Percentiles rank a stretch among this genome's conserved stretches.
phyloP scores from a whole-genome alignment of 257 asterid species.

The Cinchona pubescens region DNA sequence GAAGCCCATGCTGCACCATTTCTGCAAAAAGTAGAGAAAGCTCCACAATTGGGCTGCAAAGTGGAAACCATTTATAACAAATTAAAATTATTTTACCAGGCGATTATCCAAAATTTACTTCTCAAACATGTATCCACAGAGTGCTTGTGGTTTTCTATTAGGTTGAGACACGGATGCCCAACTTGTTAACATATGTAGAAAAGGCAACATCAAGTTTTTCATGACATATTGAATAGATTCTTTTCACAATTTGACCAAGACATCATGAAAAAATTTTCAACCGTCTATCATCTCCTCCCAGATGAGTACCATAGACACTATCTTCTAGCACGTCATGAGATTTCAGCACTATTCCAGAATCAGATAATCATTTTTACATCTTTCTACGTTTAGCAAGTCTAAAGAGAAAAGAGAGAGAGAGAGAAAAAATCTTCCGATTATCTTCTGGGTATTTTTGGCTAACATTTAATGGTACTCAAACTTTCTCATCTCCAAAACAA shows the following conservation, averaged over 20 bases:
- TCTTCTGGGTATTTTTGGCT: neutral
- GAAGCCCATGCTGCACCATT: constrained; percentile 95
- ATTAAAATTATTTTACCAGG: neutral
- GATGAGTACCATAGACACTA: neutral
- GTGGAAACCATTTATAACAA: constrained; percentile 11
- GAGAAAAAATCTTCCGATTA: neutral
- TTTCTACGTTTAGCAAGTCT: neutral
- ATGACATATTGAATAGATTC: neutral
- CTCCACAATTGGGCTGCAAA: constrained; percentile 90
- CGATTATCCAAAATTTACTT: neutral
- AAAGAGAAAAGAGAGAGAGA: neutral
- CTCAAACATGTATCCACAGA: neutral
- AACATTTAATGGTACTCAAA: neutral
- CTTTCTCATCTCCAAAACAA: neutral
- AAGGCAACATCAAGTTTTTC: neutral
- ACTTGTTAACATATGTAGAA: no score
- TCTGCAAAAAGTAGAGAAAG: constrained; percentile 80
- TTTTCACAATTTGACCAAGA: neutral
- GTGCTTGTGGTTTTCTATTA: neutral
- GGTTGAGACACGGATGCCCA: neutral
- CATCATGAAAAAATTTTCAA: neutral
- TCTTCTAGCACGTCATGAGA: neutral
- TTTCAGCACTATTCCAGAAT: neutral
- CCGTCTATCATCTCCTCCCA: neutral
- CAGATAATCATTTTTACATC: neutral